phyloP scores from a whole-genome alignment of 164 flowering plant species.

The Hamamelis virginiana region DNA sequence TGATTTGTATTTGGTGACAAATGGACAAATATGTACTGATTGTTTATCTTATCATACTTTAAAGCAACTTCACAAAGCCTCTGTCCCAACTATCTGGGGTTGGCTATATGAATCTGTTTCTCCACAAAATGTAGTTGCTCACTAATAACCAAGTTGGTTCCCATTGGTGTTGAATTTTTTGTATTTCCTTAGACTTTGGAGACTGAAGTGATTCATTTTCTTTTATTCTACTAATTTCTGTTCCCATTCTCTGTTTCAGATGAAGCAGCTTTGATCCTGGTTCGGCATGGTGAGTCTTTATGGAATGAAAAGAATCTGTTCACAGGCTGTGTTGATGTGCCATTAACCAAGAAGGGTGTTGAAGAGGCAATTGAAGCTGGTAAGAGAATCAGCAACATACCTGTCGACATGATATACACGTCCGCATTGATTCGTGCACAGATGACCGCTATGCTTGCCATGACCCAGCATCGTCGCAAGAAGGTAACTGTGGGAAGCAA shows the following conservation, averaged over 20 bases:
- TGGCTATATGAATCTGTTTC: too few species aligned
- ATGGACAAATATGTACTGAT: background rate
- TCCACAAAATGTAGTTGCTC: too few species aligned
- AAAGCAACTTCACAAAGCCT: background rate
- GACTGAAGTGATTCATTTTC: background rate
- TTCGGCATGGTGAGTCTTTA: constrained; percentile 94
- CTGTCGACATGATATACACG: constrained; percentile 89
- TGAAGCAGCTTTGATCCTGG: constrained; percentile 84
- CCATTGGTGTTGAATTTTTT: too few species aligned
- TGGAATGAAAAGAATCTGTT: constrained; percentile 97
- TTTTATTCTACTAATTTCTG: background rate
- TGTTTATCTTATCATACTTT: background rate
- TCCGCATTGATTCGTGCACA: constrained; percentile 94
- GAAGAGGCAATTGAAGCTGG: constrained; percentile 99
- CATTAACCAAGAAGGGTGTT: constrained; percentile 85
- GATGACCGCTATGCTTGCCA: constrained; percentile 99
- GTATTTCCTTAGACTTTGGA: too few species aligned
- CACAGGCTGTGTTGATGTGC: constrained; percentile 99
- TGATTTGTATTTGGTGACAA: background rate
- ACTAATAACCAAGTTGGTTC: too few species aligned
- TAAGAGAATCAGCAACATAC: constrained; percentile 91
- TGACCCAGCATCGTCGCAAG: constrained; percentile 95
- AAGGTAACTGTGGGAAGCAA: constrained; percentile 53
- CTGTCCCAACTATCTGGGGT: background rate
- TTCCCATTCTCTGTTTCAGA: constrained; percentile 31